Percentiles rank a stretch among this genome's conserved stretches.
These are phyloP conservation scores for Rhodosporidiobolus sp. DNA, from an alignment of 768 basidiomycete genomes.

Conservation along the genomic window DNA sequence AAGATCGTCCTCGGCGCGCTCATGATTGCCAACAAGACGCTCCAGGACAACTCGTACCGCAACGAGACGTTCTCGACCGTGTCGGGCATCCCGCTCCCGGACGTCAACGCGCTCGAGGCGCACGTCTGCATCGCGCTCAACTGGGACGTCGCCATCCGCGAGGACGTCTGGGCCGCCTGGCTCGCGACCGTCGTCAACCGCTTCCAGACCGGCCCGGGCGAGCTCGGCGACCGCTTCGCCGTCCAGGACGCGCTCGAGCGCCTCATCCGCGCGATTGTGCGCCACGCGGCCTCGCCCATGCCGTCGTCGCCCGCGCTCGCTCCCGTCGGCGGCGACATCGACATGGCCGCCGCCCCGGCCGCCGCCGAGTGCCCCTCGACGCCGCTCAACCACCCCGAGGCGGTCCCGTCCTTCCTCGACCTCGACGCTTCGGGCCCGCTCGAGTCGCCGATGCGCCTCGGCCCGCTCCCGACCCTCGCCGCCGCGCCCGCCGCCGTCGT, in stretches of 20 bases:
- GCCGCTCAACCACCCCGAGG: neutral
- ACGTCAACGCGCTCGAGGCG: constrained; percentile 88
- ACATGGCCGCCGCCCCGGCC: neutral
- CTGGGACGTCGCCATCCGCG: constrained; percentile 68
- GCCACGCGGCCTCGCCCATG: neutral
- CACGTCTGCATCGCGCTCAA: constrained; percentile 79
- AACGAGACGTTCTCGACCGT: constrained; percentile 97
- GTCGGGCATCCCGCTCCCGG: constrained; percentile 73
- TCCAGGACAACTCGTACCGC: constrained; percentile 81
- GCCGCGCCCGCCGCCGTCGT: neutral
- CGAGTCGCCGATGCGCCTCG: constrained; percentile 17
- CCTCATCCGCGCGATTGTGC: constrained; percentile 24
- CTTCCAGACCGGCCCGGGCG: constrained; percentile 8
- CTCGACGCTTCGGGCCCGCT: constrained; percentile 28
- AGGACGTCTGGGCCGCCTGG: constrained; percentile 40
- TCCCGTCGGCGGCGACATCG: neutral
- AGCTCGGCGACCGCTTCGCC: constrained; percentile 28
- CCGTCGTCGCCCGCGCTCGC: constrained; percentile 7
- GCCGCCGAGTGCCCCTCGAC: constrained; percentile 11
- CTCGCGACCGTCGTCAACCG: constrained; percentile 26
- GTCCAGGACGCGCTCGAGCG: constrained; percentile 32
- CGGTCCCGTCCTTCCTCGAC: constrained; percentile 6
- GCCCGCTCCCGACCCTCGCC: neutral
- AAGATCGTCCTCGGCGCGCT: constrained; percentile 77
- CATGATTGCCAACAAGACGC: constrained; percentile 89